phyloP scores from a whole-genome alignment of 768 basidiomycete species.

The Macrolepiota dolichaula region DNA sequence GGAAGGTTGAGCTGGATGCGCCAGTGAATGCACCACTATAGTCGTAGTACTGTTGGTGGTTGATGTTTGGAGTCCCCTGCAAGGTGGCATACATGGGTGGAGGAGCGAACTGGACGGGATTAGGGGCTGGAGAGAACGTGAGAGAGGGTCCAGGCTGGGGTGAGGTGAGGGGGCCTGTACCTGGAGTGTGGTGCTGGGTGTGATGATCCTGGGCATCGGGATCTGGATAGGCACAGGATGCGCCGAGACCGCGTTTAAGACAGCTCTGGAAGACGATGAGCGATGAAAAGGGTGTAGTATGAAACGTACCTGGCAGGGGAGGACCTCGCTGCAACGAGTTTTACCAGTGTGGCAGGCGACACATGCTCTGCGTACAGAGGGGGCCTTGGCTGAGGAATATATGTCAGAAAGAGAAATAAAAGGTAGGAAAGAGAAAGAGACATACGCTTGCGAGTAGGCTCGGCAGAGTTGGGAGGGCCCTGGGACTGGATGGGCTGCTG shows the following conservation, averaged over 20 bases:
- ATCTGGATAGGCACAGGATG: constrained; percentile 73
- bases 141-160: constrained; percentile 1
- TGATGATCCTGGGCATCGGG: constrained; percentile 46
- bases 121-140: constrained; percentile 18
- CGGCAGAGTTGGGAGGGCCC: constrained; percentile 24
- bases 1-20: constrained; percentile 72
- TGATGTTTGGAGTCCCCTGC: constrained; percentile 44
- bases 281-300: constrained; percentile 5
- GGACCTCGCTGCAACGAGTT: constrained; percentile 77
- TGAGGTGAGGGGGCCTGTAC: constrained; percentile 18
- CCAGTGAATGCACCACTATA: constrained; percentile 67
- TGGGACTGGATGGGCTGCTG: constrained; percentile 25
- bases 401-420: too few relatives aligned
- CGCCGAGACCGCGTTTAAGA: constrained; percentile 74
- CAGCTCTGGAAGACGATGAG: constrained; percentile 52
- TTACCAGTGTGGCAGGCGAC: constrained; percentile 81
- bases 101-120: constrained; percentile 39
- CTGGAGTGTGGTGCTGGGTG: constrained; percentile 33
- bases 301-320: constrained; percentile 71
- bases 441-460: constrained; percentile 64
- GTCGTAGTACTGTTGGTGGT: constrained; percentile 74
- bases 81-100: constrained; percentile 50
- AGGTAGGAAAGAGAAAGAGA: constrained; percentile 17
- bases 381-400: constrained; percentile 74
- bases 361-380: constrained; percentile 78